phyloP scores from a whole-genome alignment of 495 filamentous ascomycete genomes.

The Tuber magnatum region DNA sequence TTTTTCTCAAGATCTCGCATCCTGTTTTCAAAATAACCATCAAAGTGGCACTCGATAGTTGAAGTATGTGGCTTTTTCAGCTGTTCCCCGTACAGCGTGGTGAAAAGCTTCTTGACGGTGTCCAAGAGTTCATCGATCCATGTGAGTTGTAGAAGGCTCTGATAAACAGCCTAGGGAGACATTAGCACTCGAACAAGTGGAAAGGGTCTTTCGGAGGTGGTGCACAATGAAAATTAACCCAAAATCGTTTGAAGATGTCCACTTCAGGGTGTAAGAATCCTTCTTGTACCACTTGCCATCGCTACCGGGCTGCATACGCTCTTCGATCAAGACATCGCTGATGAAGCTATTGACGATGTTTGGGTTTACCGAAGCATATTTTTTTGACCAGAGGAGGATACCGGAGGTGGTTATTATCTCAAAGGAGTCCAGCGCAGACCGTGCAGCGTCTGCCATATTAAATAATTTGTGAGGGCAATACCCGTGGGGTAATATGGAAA shows the following conservation, averaged over 20 bases:
- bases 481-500: not conserved
- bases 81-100: conserved; percentile 79
- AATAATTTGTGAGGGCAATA: not conserved
- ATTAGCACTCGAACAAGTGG: conserved; percentile 21
- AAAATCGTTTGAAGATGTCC: conserved; percentile 84
- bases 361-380: conserved; percentile 68
- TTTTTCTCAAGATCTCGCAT: conserved; percentile 67
- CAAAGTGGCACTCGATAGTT: conserved; percentile 70
- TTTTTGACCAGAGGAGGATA: conserved; percentile 91
- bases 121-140: conserved; percentile 97
- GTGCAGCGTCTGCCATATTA: conserved; percentile 31
- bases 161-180: conserved; percentile 75
- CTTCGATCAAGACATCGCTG: conserved; percentile 93
- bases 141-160: conserved; percentile 84
- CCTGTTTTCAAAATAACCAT: conserved; percentile 90
- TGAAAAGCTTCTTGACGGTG: conserved; percentile 83
- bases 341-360: conserved; percentile 90
- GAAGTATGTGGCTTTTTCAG: conserved; percentile 72
- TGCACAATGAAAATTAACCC: conserved; percentile 92
- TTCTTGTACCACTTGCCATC: conserved; percentile 66
- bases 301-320: conserved; percentile 60
- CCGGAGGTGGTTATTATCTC: conserved; percentile 94
- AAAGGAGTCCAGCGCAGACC: conserved; percentile 66
- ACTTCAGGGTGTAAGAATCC: conserved; percentile 92
- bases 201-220: conserved; percentile 22